These are phyloP conservation scores for Naematelia encephala DNA, from an alignment of 768 basidiomycete species.

Conservation along the genomic window DNA sequence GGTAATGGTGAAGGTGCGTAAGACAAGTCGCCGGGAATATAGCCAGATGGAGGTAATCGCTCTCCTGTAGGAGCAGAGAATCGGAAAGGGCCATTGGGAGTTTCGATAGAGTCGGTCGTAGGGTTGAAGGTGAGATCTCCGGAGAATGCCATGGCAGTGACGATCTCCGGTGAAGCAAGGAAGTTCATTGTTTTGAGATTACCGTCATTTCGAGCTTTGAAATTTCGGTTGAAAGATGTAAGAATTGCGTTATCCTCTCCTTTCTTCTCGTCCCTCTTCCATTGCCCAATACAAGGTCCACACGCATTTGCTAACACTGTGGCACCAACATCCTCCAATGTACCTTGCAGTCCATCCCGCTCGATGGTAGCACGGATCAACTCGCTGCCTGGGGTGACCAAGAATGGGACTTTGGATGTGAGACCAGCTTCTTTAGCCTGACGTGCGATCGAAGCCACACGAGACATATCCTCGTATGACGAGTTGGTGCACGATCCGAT, in stretches of 20 bases:
- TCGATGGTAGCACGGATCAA: slow-evolving; percentile 97
- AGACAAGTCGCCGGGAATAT: slow-evolving; percentile 64
- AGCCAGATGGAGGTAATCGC: slow-evolving; percentile 78
- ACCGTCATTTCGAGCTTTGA: slow-evolving; percentile 95
- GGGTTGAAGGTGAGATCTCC: slow-evolving; percentile 94
- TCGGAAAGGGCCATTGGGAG: slow-evolving; percentile 72
- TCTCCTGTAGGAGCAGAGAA: slow-evolving; percentile 80
- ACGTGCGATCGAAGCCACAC: slow-evolving; percentile 82
- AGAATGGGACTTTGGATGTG: slow-evolving; percentile 59
- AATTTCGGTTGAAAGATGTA: slow-evolving; percentile 94
- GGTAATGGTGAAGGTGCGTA: slow-evolving; percentile 78
- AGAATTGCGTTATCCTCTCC: slow-evolving; percentile 92
- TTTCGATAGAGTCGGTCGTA: slow-evolving; percentile 65
- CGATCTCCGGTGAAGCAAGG: slow-evolving; percentile 91
- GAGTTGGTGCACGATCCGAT: slow-evolving; percentile 99
- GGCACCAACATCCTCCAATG: slow-evolving; percentile 84
- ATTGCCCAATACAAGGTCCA: slow-evolving; percentile 98
- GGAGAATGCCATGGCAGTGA: slow-evolving; percentile 96
- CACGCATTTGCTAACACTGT: slow-evolving; percentile 95
- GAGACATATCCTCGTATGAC: slow-evolving; percentile 83
- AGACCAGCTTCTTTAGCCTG: slow-evolving; percentile 85
- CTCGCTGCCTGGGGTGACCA: slow-evolving; percentile 59
- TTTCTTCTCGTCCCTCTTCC: slow-evolving; percentile 86
- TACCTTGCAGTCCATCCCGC: slow-evolving; percentile 78
- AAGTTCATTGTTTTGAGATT: slow-evolving; percentile 93